phyloP scores from a whole-genome alignment of 1,139 yeast genomes.

The Magnusiomyces fungicola region DNA sequence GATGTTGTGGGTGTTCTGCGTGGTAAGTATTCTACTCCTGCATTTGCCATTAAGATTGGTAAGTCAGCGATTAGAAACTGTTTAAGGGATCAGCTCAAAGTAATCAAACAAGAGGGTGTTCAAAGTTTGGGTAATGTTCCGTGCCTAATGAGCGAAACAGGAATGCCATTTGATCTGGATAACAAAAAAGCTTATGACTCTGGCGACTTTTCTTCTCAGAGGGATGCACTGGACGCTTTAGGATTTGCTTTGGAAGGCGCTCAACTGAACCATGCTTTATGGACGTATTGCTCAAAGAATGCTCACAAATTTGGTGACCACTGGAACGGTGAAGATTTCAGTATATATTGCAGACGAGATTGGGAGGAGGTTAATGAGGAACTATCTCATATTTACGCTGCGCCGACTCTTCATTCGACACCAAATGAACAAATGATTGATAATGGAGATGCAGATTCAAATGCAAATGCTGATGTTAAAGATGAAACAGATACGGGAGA shows the following conservation, averaged over 20 bases:
- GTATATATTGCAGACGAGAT: slow-evolving; percentile 54
- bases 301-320: slow-evolving; percentile 72
- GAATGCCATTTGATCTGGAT: slow-evolving; percentile 92
- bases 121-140: slow-evolving; percentile 54
- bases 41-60: slow-evolving; percentile 69
- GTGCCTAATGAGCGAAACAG: slow-evolving; percentile 76
- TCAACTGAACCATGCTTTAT: slow-evolving; percentile 61
- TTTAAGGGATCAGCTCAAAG: slow-evolving; percentile 53
- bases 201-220: slow-evolving; percentile 62
- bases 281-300: slow-evolving; percentile 71
- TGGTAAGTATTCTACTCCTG: slow-evolving; percentile 62
- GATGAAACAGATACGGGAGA: too few relatives aligned
- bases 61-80: slow-evolving; percentile 68
- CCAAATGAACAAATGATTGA: too few relatives aligned
- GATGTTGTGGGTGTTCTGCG: slow-evolving; percentile 79
- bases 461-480: too few relatives aligned
- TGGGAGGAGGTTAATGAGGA: slow-evolving; percentile 6
- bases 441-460: too few relatives aligned
- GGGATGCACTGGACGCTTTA: slow-evolving; percentile 70
- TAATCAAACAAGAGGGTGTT: slow-evolving; percentile 54
- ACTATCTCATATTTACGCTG: neutral
- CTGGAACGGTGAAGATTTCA: slow-evolving; percentile 88
- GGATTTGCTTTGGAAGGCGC: slow-evolving; percentile 67
- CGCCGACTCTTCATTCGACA: too few relatives aligned
- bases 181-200: slow-evolving; percentile 53